Evolutionary conservation across 2,329 filamentous ascomycete genomes (phyloP).

Genomic region (Leptographium wingfieldii): DNA sequence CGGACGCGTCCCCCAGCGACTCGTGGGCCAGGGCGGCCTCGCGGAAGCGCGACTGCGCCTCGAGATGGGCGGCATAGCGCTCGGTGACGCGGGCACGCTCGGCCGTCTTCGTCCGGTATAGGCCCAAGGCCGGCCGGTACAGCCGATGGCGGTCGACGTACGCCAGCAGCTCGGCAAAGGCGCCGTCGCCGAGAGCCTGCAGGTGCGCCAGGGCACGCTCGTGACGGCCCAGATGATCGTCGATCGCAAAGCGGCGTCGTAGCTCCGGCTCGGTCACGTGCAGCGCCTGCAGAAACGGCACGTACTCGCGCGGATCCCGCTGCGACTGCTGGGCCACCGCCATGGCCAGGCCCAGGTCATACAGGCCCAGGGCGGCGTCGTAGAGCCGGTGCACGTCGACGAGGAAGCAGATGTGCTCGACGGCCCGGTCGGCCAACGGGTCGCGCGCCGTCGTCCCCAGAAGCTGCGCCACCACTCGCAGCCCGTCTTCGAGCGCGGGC

Average conservation of each 20-base stretch:
- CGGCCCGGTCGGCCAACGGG: constrained; percentile 63
- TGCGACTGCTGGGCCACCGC: constrained; percentile 92
- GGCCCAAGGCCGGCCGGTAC: constrained; percentile 59
- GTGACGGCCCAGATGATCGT: constrained; percentile 70
- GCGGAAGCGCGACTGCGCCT: constrained; percentile 61
- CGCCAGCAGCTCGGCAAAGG: constrained; percentile 62
- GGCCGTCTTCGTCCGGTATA: constrained; percentile 46
- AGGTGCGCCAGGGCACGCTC: constrained; percentile 69
- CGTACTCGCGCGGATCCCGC: constrained; percentile 86
- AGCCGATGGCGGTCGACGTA: constrained; percentile 73
- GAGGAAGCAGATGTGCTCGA: constrained; percentile 96
- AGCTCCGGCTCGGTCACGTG: constrained; percentile 54
- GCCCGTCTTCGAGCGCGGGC: constrained; percentile 75
- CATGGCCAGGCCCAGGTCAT: constrained; percentile 80
- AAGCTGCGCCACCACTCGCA: constrained; percentile 66
- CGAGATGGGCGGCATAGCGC: constrained; percentile 69
- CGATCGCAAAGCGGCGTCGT: constrained; percentile 70
- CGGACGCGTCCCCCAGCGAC: constrained; percentile 41
- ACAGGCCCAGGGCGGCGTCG: constrained; percentile 78
- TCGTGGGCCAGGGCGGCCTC: constrained; percentile 89
- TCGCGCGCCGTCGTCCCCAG: constrained; percentile 38
- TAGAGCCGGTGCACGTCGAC: constrained; percentile 88
- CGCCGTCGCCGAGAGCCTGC: constrained; percentile 45
- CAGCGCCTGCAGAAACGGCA: constrained; percentile 83
- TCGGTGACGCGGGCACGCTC: constrained; percentile 42